Evolutionary conservation across 31 red algal species (phyloP).

Genomic region (Pterothamnion heteromorphum): DNA sequence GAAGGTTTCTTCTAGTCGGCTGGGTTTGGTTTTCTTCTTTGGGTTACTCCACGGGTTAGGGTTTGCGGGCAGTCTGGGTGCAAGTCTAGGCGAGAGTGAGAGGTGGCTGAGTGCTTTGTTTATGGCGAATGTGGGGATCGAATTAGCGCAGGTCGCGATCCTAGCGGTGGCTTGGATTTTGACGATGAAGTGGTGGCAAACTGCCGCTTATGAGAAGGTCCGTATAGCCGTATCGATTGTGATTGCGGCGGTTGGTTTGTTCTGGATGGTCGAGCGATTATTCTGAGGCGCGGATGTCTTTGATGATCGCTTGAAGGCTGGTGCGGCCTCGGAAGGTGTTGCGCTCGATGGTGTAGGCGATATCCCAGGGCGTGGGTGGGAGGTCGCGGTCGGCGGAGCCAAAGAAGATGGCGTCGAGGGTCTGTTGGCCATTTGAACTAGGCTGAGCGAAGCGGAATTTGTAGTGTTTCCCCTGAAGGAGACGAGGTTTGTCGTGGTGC

Average conservation of each 20-base stretch:
- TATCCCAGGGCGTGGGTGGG: not conserved
- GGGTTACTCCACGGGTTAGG: not conserved
- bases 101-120: not conserved
- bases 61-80: not conserved
- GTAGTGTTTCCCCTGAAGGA: not conserved
- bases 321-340: not conserved
- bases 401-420: not conserved
- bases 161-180: not conserved
- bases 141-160: not conserved
- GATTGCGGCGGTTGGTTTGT: not conserved
- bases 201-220: not conserved
- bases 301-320: not conserved
- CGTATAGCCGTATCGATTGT: not conserved
- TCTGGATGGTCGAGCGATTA: not conserved
- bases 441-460: not conserved
- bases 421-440: too few relatives aligned
- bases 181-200: not conserved
- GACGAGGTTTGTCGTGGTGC: not conserved
- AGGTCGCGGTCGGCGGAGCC: not conserved
- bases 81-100: not conserved
- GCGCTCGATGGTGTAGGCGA: not conserved
- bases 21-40: not conserved
- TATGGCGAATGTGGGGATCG: not conserved
- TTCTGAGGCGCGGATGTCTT: not conserved
- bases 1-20: not conserved